These are phyloP conservation scores for Microthlaspi erraticum DNA, from an alignment of 345 rosid species.

Conservation along the genomic window DNA sequence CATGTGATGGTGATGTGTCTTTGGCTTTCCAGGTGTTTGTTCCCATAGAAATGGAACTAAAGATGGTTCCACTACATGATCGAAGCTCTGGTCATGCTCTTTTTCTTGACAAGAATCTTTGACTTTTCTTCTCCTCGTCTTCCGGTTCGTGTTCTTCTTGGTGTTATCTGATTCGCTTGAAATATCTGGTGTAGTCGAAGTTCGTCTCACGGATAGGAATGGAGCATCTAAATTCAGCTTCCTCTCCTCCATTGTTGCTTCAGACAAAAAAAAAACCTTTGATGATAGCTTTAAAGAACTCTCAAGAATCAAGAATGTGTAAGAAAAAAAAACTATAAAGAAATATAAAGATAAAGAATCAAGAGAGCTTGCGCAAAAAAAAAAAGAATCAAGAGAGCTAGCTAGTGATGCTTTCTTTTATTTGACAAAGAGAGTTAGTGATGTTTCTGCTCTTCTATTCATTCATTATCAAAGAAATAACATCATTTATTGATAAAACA, in stretches of 20 bases:
- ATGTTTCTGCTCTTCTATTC: no score
- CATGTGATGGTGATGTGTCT: conserved; percentile 37
- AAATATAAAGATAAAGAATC: conserved; percentile 2
- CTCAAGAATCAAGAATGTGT: conserved; percentile 23
- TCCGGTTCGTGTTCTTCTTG: conserved; percentile 6
- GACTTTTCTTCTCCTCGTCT: conserved; percentile 4
- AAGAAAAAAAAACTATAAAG: not conserved
- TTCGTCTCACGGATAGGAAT: conserved; percentile 75
- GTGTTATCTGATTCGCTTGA: conserved; percentile 28
- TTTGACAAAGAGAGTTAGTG: no score
- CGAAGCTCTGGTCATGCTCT: conserved; percentile 49
- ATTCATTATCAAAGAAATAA: no score
- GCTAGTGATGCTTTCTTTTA: no score
- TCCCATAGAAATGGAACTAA: conserved; percentile 88
- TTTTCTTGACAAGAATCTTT: conserved; percentile 24
- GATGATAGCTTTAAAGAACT: not conserved
- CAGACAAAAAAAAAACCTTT: not conserved
- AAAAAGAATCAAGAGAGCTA: no score
- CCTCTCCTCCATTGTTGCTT: conserved; percentile 64
- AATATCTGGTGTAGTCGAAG: conserved; percentile 17
- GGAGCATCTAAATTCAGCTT: conserved; percentile 75
- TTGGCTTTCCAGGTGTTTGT: conserved; percentile 69
- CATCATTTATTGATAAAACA: no score
- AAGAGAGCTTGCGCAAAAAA: no score
- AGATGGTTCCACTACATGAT: conserved; percentile 80